Conservation (phyloP, 2,329 filamentous ascomycete genomes). For the Alternaria sp. region DNA sequence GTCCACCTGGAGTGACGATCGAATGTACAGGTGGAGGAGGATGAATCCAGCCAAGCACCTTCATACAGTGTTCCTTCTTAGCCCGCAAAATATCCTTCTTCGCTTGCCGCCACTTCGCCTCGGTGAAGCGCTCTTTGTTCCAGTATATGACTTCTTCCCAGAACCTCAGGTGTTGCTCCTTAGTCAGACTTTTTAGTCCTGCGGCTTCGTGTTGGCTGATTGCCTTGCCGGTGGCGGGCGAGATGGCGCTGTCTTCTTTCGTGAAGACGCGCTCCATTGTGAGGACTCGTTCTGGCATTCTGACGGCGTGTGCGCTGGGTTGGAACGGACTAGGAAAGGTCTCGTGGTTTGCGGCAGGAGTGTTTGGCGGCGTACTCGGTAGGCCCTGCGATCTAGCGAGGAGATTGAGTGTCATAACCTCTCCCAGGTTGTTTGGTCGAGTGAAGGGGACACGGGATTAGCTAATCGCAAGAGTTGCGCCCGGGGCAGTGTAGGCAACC, state of each 20-base stretch:
- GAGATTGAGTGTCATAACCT: neutral
- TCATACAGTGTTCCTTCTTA: slow-evolving; percentile 11
- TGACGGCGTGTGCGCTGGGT: neutral
- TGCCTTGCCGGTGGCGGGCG: neutral
- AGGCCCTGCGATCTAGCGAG: neutral
- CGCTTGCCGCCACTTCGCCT: slow-evolving; percentile 13
- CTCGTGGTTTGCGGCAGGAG: neutral
- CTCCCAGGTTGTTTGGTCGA: neutral
- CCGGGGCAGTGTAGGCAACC: neutral
- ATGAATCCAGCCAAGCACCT: neutral
- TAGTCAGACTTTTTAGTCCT: slow-evolving; percentile 19
- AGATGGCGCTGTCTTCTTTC: neutral
- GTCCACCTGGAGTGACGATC: neutral
- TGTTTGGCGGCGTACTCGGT: neutral
- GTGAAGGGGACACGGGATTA: neutral
- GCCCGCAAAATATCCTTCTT: neutral
- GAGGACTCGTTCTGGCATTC: neutral
- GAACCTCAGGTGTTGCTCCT: slow-evolving; percentile 11
- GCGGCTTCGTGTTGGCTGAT: slow-evolving; percentile 21
- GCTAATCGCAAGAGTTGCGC: neutral
- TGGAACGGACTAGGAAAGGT: no score
- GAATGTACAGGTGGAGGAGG: neutral
- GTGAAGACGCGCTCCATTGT: neutral
- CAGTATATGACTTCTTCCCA: slow-evolving; percentile 15
- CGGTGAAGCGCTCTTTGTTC: slow-evolving; percentile 18